Evolutionary conservation across 1,284 basidiomycete genomes (phyloP), one percentile per base, ranked within the genome.

Genomic region (Marasmius sp.): DNA sequence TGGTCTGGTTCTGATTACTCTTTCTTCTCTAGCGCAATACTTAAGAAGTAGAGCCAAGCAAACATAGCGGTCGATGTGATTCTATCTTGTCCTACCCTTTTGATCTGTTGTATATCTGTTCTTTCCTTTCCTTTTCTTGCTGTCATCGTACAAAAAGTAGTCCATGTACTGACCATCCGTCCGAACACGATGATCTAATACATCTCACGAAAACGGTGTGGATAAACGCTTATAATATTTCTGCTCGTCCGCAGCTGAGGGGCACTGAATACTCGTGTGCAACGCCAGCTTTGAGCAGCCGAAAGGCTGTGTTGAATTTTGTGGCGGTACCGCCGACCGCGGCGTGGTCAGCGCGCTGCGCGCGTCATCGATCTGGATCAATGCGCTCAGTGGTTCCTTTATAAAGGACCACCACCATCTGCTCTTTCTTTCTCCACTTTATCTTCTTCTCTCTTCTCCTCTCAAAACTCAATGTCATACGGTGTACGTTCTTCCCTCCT

Each of bases 1-100:
- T 16, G 34, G 1, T 16, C 33, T 38, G 34, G 33, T 14, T 18
- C 45, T 52, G 27, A 34, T 7, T 5, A 6, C n/a, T 18, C 10
- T 49, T n/a, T 37, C 6, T 33, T 18, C 38, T 18, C 41, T 37
- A 54, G 52, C 52, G 34, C 33, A 54, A 54, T 54, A 54, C 34
- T 38, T 38, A 54, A 54, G 52, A 54, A 54, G 52, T 38, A 54
- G 38, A 54, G 34, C 52, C 27, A 54, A 54, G 52, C 36, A 54
- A 36, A 36, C 37, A 9, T 54, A 54, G 52, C 2, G 6, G 48
- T 52, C 18, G 50, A 34, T 34, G 57, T n/a, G n/a, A 37, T 33
- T 37, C 18, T 33, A 38, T 54, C 18, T 38, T n/a, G n/a, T 38
- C 33, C 7, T 27, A 22, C 8, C 2, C 14, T 20, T 36, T 33